Evolutionary conservation across 2,329 filamentous ascomycete genomes (phyloP).

Genomic region (Herpotrichia juniperi): DNA sequence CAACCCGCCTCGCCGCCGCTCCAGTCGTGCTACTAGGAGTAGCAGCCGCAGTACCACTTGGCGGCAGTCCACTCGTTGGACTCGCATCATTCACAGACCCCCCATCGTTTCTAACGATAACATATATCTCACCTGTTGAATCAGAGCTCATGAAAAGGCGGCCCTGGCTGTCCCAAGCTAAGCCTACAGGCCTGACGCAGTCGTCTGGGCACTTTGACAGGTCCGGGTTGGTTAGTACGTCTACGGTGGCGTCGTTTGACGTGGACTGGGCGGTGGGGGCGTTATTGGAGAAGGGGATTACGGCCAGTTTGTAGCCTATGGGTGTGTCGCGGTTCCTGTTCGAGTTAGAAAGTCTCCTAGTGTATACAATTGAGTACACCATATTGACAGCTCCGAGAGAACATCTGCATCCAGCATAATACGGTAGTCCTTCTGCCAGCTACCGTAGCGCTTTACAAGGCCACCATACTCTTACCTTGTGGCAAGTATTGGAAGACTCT

Average conservation of each 20-base stretch:
- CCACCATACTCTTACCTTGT: too few species aligned
- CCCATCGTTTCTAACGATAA: constrained; percentile 48
- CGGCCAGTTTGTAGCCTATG: constrained; percentile 58
- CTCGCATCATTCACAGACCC: constrained; percentile 32
- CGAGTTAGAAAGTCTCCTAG: constrained; percentile 14
- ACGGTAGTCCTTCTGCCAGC: too few species aligned
- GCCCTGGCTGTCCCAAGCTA: constrained; percentile 58
- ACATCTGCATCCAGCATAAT: too few species aligned
- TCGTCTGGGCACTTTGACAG: constrained; percentile 58
- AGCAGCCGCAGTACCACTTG: constrained; percentile 2
- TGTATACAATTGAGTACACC: too few species aligned
- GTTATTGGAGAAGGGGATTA: constrained; percentile 53
- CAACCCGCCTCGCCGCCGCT: neutral
- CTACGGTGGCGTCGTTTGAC: constrained; percentile 56
- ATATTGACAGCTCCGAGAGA: too few species aligned
- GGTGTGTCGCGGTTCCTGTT: constrained; percentile 54
- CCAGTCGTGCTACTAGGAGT: neutral
- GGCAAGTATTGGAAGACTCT: too few species aligned
- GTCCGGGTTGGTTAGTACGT: constrained; percentile 64
- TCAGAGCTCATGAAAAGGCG: constrained; percentile 69
- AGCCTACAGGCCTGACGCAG: constrained; percentile 69
- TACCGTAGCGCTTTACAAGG: too few species aligned
- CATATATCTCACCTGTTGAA: constrained; percentile 69
- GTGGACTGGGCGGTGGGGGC: constrained; percentile 51
- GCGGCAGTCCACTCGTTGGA: constrained; percentile 18